A percentile compares a stretch with the other conserved stretches of the same genome.
Evolutionary conservation across 768 basidiomycete species (phyloP).

Genomic region (Agaricus subrufescens): DNA sequence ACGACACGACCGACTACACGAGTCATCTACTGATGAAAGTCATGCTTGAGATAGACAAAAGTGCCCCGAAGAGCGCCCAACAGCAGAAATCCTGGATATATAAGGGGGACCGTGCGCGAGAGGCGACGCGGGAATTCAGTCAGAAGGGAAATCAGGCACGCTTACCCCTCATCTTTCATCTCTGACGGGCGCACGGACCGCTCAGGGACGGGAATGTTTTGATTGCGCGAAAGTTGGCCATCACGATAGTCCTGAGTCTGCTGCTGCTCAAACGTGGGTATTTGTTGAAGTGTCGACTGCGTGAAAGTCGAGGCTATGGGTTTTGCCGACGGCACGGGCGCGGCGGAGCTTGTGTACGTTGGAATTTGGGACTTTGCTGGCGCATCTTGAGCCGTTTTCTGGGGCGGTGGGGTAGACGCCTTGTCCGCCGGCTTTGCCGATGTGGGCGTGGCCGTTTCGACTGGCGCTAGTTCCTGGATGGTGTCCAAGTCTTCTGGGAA

Average conservation of each 20-base stretch:
- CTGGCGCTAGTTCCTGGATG: constrained; percentile 13
- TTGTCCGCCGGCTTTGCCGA: constrained; percentile 7
- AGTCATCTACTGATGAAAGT: constrained; percentile 42
- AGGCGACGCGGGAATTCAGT: constrained; percentile 23
- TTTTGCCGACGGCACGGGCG: background rate
- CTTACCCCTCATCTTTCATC: constrained; percentile 99
- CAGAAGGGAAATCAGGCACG: constrained; percentile 24
- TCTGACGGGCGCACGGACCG: constrained; percentile 78
- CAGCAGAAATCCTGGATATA: constrained; percentile 7
- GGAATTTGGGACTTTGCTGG: constrained; percentile 19
- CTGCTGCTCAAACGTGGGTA: constrained; percentile 75
- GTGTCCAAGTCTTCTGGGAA: constrained; percentile 18
- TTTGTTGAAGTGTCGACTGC: constrained; percentile 55
- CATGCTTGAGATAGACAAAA: constrained; percentile 20
- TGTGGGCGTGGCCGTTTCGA: constrained; percentile 8
- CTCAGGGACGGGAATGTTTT: constrained; percentile 44
- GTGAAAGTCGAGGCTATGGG: background rate
- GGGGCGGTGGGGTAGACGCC: constrained; percentile 10
- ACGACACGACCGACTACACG: constrained; percentile 53
- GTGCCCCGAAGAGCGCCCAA: constrained; percentile 9
- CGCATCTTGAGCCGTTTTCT: constrained; percentile 18
- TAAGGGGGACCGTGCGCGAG: constrained; percentile 19
- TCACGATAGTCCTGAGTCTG: constrained; percentile 48
- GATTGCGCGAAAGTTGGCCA: constrained; percentile 28
- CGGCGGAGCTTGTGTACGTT: constrained; percentile 27